A percentile compares a stretch with the other conserved stretches of the same genome.
These are phyloP conservation scores for Phytophthora hybrid DNA, from an alignment of 352 stramenopile species.

Conservation along the genomic window DNA sequence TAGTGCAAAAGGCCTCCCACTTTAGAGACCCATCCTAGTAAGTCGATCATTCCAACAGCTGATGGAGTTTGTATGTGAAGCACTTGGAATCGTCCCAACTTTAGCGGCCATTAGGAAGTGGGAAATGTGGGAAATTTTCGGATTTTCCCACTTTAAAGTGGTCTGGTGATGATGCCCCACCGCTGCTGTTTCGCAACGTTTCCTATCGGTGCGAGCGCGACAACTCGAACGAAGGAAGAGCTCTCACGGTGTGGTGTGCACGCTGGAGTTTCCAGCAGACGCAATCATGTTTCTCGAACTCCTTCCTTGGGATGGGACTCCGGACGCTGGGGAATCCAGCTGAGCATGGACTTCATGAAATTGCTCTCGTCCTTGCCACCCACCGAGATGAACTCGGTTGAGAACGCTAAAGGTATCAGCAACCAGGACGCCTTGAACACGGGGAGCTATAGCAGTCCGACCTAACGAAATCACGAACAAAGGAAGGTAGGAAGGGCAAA, in stretches of 20 bases:
- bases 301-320: not conserved
- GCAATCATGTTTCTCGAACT: not conserved
- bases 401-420: not conserved
- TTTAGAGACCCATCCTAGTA: no score
- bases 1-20: no score
- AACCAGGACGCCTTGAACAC: not conserved
- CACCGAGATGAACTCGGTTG: not conserved
- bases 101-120: no score
- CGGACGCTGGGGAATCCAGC: not conserved
- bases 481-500: slow-evolving; percentile 20
- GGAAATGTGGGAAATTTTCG: no score
- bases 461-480: not conserved
- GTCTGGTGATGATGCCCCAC: no score
- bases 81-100: no score
- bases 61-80: no score
- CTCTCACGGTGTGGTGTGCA: not conserved
- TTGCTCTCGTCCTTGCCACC: not conserved
- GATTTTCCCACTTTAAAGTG: no score
- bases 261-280: not conserved
- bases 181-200: not conserved
- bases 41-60: no score
- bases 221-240: not conserved
- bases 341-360: not conserved
- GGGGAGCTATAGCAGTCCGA: no score
- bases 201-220: not conserved